These are phyloP conservation scores for Pythium volutum DNA, from an alignment of 352 stramenopile genomes.

Conservation along the genomic window DNA sequence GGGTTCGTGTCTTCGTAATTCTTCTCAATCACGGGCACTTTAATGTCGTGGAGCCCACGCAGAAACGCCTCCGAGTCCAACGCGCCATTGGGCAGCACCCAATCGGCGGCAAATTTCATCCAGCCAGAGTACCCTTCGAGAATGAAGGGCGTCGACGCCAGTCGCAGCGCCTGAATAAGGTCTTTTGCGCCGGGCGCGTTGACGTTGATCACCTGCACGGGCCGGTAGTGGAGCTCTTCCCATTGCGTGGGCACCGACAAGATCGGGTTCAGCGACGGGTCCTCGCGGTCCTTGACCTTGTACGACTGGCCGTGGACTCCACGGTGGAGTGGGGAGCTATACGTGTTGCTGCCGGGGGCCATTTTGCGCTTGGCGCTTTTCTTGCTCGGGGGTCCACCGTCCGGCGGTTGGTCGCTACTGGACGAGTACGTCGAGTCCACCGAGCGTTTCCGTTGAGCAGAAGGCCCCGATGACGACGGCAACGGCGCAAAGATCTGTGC, in stretches of 20 bases:
- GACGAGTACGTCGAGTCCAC: conserved; percentile 21
- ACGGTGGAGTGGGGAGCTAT: conserved; percentile 1
- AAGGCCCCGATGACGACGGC: not conserved
- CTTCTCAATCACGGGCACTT: conserved; percentile 71
- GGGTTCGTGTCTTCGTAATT: conserved; percentile 78
- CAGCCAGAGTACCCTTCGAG: conserved; percentile 61
- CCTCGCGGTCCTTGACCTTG: conserved; percentile 10
- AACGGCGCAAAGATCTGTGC: conserved; percentile 5
- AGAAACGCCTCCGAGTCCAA: conserved; percentile 61
- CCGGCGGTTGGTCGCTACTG: conserved; percentile 4
- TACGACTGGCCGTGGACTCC: conserved; percentile 10
- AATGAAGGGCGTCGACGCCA: conserved; percentile 68
- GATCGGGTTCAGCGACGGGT: conserved; percentile 36
- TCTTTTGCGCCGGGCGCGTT: conserved; percentile 48
- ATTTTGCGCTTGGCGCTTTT: conserved; percentile 14
- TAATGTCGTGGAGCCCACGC: conserved; percentile 69
- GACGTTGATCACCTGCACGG: conserved; percentile 67
- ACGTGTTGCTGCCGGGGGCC: conserved; percentile 11
- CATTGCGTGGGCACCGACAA: conserved; percentile 69
- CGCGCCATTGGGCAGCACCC: conserved; percentile 53
- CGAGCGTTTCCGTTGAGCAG: conserved; percentile 14
- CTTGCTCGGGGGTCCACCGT: conserved; percentile 5
- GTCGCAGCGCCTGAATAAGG: conserved; percentile 56
- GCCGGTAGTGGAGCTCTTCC: conserved; percentile 62
- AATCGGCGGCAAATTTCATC: conserved; percentile 63